A percentile compares a stretch with the other conserved stretches of the same genome.
Evolutionary conservation across 192 early-diverging fungal genomes (phyloP).

Genomic region (Spizellomyces sp.): DNA sequence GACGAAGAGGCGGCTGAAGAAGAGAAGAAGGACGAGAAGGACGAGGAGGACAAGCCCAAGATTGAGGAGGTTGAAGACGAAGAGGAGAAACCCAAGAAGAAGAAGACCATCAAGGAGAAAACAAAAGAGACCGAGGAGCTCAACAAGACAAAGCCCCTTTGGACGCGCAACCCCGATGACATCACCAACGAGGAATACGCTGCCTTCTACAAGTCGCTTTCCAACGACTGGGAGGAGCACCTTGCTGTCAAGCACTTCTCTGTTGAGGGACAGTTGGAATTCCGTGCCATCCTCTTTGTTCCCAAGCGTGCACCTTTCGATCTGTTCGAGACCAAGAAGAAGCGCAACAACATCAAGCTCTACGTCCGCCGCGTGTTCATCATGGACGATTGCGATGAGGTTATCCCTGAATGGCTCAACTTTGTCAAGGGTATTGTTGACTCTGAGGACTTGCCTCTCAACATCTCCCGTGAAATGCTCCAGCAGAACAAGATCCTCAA

Average conservation of each 20-base stretch:
- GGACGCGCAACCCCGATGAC: slow-evolving; percentile 98
- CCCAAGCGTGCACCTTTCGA: slow-evolving; percentile 97
- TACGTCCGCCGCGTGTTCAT: slow-evolving; percentile 99
- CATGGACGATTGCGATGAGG: slow-evolving; percentile 99
- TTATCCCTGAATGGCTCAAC: slow-evolving; percentile 98
- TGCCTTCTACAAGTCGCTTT: slow-evolving; percentile 97
- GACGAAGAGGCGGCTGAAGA: slow-evolving; percentile 83
- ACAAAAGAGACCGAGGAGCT: slow-evolving; percentile 89
- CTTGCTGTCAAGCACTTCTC: slow-evolving; percentile 98
- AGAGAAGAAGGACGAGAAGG: slow-evolving; percentile 66
- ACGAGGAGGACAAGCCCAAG: slow-evolving; percentile 52
- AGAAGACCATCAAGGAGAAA: slow-evolving; percentile 83
- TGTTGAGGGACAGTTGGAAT: slow-evolving; percentile 99
- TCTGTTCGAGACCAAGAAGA: slow-evolving; percentile 98
- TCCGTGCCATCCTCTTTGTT: slow-evolving; percentile 97
- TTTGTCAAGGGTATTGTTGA: slow-evolving; percentile 99
- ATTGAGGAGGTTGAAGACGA: slow-evolving; percentile 70
- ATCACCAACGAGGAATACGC: slow-evolving; percentile 96
- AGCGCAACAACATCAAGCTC: slow-evolving; percentile 99
- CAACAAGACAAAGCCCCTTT: slow-evolving; percentile 98
- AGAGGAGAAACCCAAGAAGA: slow-evolving; percentile 72
- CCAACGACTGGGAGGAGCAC: slow-evolving; percentile 99
- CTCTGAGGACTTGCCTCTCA: slow-evolving; percentile 99
- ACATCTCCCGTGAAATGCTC: slow-evolving; percentile 99
- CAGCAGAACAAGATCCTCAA: slow-evolving; percentile 99